Conservation (phyloP, 2,329 filamentous ascomycete species). For the Coniochaeta sp. region DNA sequence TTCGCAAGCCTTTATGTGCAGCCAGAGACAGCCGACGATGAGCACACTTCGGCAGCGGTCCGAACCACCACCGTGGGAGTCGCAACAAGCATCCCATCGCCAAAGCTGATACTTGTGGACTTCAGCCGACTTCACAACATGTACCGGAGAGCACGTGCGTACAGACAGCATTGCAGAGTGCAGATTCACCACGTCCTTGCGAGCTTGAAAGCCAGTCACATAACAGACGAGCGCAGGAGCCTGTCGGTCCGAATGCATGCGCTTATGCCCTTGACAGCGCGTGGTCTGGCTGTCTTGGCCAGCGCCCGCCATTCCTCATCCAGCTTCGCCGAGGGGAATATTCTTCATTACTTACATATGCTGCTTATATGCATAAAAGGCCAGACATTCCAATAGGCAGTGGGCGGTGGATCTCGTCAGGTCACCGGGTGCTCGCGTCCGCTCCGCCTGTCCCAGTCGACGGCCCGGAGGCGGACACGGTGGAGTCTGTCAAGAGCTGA, state of each 20-base stretch:
- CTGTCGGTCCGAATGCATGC: slow-evolving; percentile 19
- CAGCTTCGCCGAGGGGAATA: background rate
- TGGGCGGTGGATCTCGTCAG: background rate
- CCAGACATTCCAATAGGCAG: background rate
- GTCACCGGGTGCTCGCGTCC: background rate
- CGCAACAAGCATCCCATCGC: background rate
- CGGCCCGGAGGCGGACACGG: background rate
- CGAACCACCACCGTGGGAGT: background rate
- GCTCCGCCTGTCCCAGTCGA: background rate
- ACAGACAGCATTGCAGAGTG: background rate
- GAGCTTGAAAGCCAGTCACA: background rate
- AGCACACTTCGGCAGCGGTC: background rate
- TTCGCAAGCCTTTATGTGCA: background rate
- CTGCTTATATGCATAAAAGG: background rate
- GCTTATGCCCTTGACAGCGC: slow-evolving; percentile 9
- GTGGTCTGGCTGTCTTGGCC: background rate
- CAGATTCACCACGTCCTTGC: too few species aligned
- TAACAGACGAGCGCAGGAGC: slow-evolving; percentile 4
- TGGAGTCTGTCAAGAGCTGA: slow-evolving; percentile 1
- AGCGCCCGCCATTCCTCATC: background rate
- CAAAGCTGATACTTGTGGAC: background rate
- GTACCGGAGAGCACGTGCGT: background rate
- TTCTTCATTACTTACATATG: background rate
- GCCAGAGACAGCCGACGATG: background rate
- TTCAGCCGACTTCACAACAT: background rate